Conservation (phyloP, 306 rosid species). For the Vigna radiata region DNA sequence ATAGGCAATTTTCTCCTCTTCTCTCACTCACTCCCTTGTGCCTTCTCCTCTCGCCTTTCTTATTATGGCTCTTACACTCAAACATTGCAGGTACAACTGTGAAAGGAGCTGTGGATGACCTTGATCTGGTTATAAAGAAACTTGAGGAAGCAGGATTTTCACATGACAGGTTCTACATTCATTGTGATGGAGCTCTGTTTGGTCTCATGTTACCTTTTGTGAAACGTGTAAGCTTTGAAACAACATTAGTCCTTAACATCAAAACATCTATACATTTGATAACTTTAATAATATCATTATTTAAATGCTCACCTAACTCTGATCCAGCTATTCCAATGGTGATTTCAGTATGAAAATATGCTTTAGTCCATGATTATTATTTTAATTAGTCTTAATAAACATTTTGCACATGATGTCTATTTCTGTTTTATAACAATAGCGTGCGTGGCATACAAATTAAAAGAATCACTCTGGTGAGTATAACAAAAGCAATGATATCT, state of each 20-base stretch:
- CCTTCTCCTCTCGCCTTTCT: background rate
- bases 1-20: slow-evolving; percentile 3
- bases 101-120: slow-evolving; percentile 27
- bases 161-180: slow-evolving; percentile 23
- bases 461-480: background rate
- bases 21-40: slow-evolving; percentile 1
- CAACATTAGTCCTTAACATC: too few relatives aligned
- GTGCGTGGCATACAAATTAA: background rate
- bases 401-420: too few relatives aligned
- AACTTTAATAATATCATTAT: too few relatives aligned
- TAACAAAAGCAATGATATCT: background rate
- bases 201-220: slow-evolving; percentile 33
- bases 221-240: slow-evolving; percentile 1
- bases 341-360: background rate
- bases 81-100: slow-evolving; percentile 23
- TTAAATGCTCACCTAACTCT: background rate
- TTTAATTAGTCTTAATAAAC: too few relatives aligned
- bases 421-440: too few relatives aligned
- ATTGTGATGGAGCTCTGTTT: slow-evolving; percentile 26
- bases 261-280: too few relatives aligned
- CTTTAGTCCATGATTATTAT: too few relatives aligned
- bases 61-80: background rate
- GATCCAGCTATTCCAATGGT: background rate
- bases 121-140: slow-evolving; percentile 23
- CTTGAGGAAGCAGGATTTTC: slow-evolving; percentile 24